Percentiles rank a stretch among this genome's conserved stretches.
These are phyloP conservation scores for Mycena belliarum DNA, from an alignment of 768 basidiomycete genomes.

Conservation along the genomic window DNA sequence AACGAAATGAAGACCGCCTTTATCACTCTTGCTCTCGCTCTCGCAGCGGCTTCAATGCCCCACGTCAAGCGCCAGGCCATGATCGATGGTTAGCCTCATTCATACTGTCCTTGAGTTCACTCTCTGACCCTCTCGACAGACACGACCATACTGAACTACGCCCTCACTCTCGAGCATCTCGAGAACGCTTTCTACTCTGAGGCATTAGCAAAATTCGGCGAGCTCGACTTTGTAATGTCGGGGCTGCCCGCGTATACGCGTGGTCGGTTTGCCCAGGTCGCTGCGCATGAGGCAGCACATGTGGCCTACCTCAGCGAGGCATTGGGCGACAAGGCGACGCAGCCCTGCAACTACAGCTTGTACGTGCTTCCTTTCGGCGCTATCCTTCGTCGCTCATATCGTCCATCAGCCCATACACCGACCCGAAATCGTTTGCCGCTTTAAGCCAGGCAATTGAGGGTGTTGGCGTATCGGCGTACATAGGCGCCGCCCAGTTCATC, in stretches of 20 bases:
- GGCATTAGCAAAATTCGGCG: slow-evolving; percentile 42
- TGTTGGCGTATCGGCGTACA: slow-evolving; percentile 54
- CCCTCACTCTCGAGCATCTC: slow-evolving; percentile 47
- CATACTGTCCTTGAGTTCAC: neutral
- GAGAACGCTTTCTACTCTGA: slow-evolving; percentile 44
- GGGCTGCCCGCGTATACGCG: slow-evolving; percentile 50
- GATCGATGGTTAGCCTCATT: neutral
- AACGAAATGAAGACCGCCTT: slow-evolving; percentile 11
- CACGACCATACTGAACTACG: slow-evolving; percentile 40
- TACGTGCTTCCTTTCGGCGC: slow-evolving; percentile 26
- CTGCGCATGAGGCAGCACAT: slow-evolving; percentile 49
- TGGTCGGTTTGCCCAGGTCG: slow-evolving; percentile 49
- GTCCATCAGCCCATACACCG: slow-evolving; percentile 48
- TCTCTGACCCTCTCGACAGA: slow-evolving; percentile 10
- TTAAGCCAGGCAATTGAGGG: slow-evolving; percentile 57
- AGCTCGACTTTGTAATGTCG: slow-evolving; percentile 41
- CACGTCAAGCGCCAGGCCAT: neutral
- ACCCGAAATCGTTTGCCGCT: slow-evolving; percentile 49
- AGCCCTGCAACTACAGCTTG: slow-evolving; percentile 63
- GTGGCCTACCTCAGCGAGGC: slow-evolving; percentile 36
- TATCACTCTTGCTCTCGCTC: neutral
- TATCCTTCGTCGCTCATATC: neutral
- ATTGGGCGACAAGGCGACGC: slow-evolving; percentile 49
- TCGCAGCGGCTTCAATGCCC: neutral
- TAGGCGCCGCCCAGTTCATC: slow-evolving; percentile 53